Evolutionary conservation across 345 rosid species (phyloP).

Genomic region (Pistacia atlantica): DNA sequence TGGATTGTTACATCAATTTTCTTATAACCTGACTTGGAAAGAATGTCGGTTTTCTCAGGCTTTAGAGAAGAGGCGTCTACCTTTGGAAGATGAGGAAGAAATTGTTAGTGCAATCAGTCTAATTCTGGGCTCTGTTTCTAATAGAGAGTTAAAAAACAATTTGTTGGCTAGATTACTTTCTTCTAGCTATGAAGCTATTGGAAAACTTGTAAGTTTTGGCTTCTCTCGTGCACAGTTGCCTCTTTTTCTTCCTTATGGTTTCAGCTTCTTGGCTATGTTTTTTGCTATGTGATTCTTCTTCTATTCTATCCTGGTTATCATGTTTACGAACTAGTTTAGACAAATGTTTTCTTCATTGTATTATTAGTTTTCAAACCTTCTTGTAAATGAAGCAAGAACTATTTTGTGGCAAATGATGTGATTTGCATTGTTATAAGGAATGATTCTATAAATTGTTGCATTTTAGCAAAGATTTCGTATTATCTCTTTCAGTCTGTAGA

Average conservation of each 20-base stretch:
- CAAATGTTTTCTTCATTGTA: not conserved
- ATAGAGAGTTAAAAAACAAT: conserved; percentile 76
- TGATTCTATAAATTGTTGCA: not conserved
- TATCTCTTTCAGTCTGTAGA: not conserved
- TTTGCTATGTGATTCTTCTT: not conserved
- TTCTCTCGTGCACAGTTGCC: conserved; percentile 13
- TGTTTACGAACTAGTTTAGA: not conserved
- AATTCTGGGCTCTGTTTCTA: conserved; percentile 65
- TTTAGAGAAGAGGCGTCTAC: conserved; percentile 71
- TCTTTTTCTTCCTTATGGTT: conserved; percentile 9
- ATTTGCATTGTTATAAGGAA: too few relatives aligned
- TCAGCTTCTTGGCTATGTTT: not conserved
- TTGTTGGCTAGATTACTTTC: conserved; percentile 81
- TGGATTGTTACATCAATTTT: not conserved
- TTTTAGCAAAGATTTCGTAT: not conserved
- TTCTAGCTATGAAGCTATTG: conserved; percentile 78
- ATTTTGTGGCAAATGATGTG: not conserved
- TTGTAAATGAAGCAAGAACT: not conserved
- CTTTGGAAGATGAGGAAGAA: conserved; percentile 93
- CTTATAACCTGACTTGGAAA: not conserved
- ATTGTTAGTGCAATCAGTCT: conserved; percentile 72
- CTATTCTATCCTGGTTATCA: not conserved
- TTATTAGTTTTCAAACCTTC: not conserved
- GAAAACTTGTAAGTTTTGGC: conserved; percentile 71
- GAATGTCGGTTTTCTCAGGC: conserved; percentile 37